Percentiles rank a stretch among this genome's conserved stretches.
These are phyloP conservation scores for Oropetium thomaeum DNA, from an alignment of 176 grass and related monocot genomes.

Conservation along the genomic window DNA sequence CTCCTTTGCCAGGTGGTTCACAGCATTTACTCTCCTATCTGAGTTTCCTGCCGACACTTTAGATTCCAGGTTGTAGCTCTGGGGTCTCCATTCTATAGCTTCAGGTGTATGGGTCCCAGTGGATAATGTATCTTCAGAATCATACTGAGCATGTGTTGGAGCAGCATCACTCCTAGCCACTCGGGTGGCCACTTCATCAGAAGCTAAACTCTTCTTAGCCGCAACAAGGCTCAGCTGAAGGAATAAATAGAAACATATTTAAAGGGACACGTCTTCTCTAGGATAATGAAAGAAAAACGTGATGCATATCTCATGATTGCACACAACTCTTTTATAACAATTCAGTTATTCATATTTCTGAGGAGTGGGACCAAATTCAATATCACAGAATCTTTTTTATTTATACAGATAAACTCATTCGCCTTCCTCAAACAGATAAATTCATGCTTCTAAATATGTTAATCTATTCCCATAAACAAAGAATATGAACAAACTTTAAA, in stretches of 20 bases:
- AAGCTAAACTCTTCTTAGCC: constrained; percentile 71
- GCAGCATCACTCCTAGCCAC: constrained; percentile 32
- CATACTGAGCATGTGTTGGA: constrained; percentile 43
- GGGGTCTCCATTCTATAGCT: constrained; percentile 35
- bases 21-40: constrained; percentile 42
- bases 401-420: no score
- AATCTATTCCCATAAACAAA: neutral
- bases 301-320: neutral
- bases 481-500: neutral
- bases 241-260: constrained; percentile 25
- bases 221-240: constrained; percentile 69
- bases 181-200: constrained; percentile 38
- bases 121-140: constrained; percentile 69
- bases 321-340: constrained; percentile 11
- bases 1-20: constrained; percentile 69
- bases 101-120: constrained; percentile 57
- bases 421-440: constrained; percentile 1
- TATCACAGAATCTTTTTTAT: neutral
- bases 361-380: neutral
- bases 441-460: constrained; percentile 6
- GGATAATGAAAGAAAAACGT: constrained; percentile 15
- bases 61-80: constrained; percentile 35
- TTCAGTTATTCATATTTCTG: constrained; percentile 7
- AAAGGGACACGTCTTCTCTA: neutral
- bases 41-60: constrained; percentile 36